Conservation (phyloP, 208 protist genomes). For the Wallacemonas collosoma region DNA sequence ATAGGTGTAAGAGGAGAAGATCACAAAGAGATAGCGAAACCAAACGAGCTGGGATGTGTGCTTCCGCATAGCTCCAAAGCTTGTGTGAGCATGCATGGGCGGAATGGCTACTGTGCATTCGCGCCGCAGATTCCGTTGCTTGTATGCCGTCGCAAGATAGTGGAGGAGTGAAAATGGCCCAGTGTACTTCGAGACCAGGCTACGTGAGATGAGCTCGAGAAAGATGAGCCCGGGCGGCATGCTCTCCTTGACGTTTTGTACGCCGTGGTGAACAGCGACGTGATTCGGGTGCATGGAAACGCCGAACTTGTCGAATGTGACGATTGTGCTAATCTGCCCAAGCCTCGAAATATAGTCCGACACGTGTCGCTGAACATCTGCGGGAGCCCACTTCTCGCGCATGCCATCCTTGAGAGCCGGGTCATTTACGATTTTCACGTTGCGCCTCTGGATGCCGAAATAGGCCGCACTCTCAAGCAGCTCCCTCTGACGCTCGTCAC, state of each 20-base stretch:
- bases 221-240: constrained; percentile 80
- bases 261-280: constrained; percentile 88
- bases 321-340: constrained; percentile 75
- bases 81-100: constrained; percentile 44
- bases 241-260: constrained; percentile 51
- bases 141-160: constrained; percentile 25
- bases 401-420: constrained; percentile 89
- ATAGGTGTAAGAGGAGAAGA: constrained; percentile 96
- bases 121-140: constrained; percentile 21
- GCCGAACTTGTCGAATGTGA: constrained; percentile 96
- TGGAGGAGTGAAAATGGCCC: constrained; percentile 40
- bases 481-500: constrained; percentile 82
- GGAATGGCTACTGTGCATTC: constrained; percentile 61
- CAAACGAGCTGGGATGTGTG: constrained; percentile 96
- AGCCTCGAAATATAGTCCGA: constrained; percentile 57
- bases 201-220: constrained; percentile 61
- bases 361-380: constrained; percentile 57
- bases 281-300: constrained; percentile 97
- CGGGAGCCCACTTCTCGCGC: constrained; percentile 59
- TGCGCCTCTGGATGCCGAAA: constrained; percentile 56
- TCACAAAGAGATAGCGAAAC: constrained; percentile 96
- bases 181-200: constrained; percentile 67
- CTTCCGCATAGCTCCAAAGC: constrained; percentile 80
- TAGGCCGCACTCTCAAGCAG: constrained; percentile 80
- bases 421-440: constrained; percentile 81